These are phyloP conservation scores for Fagopyrum esculentum DNA, from an alignment of 148 eudicot genomes.

Conservation along the genomic window DNA sequence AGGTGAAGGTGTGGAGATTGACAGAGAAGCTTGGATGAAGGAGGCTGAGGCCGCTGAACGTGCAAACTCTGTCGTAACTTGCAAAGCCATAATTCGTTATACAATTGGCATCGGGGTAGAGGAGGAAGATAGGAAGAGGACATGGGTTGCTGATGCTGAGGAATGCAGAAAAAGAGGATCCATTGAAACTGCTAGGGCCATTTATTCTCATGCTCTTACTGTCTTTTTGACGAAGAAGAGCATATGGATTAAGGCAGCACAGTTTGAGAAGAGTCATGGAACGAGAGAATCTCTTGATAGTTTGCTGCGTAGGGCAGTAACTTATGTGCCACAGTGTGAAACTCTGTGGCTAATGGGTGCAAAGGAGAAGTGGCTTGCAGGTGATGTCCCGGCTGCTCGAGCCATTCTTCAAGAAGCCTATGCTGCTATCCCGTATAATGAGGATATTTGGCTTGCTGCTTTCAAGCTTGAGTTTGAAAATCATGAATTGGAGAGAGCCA, in stretches of 20 bases:
- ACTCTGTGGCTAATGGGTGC: constrained; percentile 97
- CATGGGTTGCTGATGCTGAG: constrained; percentile 99
- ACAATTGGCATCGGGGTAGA: constrained; percentile 84
- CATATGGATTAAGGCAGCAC: constrained; percentile 93
- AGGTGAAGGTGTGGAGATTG: constrained; percentile 73
- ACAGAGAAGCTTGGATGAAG: constrained; percentile 92
- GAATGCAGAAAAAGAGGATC: constrained; percentile 98
- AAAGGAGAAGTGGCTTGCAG: constrained; percentile 98
- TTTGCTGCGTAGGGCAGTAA: constrained; percentile 74
- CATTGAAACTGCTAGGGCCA: constrained; percentile 88
- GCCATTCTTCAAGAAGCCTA: constrained; percentile 86
- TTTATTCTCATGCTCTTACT: constrained; percentile 75
- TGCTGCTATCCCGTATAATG: constrained; percentile 88
- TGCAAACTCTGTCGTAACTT: constrained; percentile 79
- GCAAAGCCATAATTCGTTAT: constrained; percentile 69
- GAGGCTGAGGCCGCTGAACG: constrained; percentile 93
- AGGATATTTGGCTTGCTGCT: constrained; percentile 97
- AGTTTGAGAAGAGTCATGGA: constrained; percentile 84
- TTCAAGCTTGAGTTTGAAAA: constrained; percentile 93
- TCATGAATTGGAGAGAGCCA: constrained; percentile 84
- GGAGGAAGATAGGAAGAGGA: constrained; percentile 93
- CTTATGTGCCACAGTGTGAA: constrained; percentile 84
- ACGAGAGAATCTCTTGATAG: constrained; percentile 84
- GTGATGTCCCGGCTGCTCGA: constrained; percentile 89
- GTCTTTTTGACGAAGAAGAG: constrained; percentile 89